Percentiles rank a stretch among this genome's conserved stretches.
phyloP scores from a whole-genome alignment of 257 asterid species.

The Nicotiana tabacum region DNA sequence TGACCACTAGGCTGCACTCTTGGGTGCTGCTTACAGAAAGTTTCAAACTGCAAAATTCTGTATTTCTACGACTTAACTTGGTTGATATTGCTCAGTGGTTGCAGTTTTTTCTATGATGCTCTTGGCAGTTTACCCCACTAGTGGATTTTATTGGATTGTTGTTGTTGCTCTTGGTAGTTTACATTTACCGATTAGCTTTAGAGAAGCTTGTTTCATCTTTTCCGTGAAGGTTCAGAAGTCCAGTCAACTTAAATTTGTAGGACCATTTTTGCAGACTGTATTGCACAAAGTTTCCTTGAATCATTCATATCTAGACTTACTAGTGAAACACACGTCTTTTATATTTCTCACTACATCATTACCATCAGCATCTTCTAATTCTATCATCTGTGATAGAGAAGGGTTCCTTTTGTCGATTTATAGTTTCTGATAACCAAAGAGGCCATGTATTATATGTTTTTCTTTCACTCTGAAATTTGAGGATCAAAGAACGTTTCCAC shows the following conservation, averaged over 20 bases:
- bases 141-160: too few relatives aligned
- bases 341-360: neutral
- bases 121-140: neutral
- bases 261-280: neutral
- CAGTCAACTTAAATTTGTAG: neutral
- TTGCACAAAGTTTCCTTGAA: neutral
- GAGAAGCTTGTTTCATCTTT: neutral
- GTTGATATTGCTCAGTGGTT: neutral
- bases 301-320: neutral
- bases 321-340: neutral
- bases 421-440: neutral
- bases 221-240: neutral
- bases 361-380: neutral
- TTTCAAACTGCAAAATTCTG: neutral
- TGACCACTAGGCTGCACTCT: neutral
- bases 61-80: slow-evolving; percentile 3
- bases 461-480: neutral
- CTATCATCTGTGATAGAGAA: neutral
- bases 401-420: neutral
- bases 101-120: neutral
- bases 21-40: neutral
- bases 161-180: neutral
- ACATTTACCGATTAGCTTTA: neutral
- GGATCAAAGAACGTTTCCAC: neutral
- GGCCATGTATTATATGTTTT: neutral